phyloP scores from a whole-genome alignment of 306 rosid genomes.

The Oemleria cerasiformis region DNA sequence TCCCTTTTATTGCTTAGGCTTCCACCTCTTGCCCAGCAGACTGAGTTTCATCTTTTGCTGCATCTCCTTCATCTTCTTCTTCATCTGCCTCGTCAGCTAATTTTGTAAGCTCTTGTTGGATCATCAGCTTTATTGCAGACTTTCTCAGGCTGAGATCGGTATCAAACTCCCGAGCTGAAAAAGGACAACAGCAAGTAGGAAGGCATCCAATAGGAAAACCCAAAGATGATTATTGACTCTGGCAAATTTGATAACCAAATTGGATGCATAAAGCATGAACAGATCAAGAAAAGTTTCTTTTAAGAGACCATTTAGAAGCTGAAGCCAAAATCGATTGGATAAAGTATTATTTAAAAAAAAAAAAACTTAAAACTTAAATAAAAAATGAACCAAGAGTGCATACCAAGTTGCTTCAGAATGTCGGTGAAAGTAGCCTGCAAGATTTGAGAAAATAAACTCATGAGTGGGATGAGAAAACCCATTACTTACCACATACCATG shows the following conservation, averaged over 20 bases:
- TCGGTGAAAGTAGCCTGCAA: slow-evolving; percentile 98
- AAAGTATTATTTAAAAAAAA: neutral
- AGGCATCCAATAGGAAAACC: slow-evolving; percentile 2
- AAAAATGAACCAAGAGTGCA: slow-evolving; percentile 5
- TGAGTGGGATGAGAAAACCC: neutral
- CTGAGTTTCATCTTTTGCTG: slow-evolving; percentile 49
- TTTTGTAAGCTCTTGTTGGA: slow-evolving; percentile 92
- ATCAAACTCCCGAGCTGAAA: slow-evolving; percentile 61
- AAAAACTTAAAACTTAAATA: neutral
- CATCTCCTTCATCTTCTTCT: slow-evolving; percentile 46
- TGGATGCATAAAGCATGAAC: neutral
- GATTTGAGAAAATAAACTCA: slow-evolving; percentile 3
- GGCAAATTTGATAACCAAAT: slow-evolving; percentile 1
- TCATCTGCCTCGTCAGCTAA: slow-evolving; percentile 87
- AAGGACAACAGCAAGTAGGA: slow-evolving; percentile 12
- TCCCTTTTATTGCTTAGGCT: slow-evolving; percentile 40
- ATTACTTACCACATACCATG: neutral
- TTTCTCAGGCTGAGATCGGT: slow-evolving; percentile 73
- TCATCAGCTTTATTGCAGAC: slow-evolving; percentile 76
- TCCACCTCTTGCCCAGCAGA: slow-evolving; percentile 54
- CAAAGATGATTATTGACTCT: neutral
- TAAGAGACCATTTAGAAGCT: neutral
- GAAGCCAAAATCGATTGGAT: neutral
- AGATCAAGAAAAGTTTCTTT: neutral
- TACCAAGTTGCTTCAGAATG: slow-evolving; percentile 91